A percentile compares a stretch with the other conserved stretches of the same genome.
Conservation (phyloP, 2,329 filamentous ascomycete genomes). For the Achaetomium macrosporum region DNA sequence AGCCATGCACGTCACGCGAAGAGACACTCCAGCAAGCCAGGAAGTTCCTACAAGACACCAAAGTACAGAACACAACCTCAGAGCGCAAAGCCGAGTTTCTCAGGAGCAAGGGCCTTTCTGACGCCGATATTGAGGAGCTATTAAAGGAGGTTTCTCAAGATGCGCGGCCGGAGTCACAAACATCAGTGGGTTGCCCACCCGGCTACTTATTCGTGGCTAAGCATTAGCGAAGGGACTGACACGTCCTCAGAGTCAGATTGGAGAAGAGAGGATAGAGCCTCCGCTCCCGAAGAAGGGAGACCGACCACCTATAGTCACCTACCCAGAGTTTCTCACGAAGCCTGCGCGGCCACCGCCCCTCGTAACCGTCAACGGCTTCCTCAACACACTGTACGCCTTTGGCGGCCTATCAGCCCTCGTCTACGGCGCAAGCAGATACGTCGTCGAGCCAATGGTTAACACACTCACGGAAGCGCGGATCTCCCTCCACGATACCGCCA, state of each 20-base stretch:
- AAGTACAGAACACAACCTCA: slow-evolving; percentile 60
- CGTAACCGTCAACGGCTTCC: slow-evolving; percentile 53
- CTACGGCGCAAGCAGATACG: slow-evolving; percentile 65
- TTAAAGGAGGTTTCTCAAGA: slow-evolving; percentile 36
- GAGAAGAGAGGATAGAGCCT: slow-evolving; percentile 17
- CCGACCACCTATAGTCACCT: slow-evolving; percentile 60
- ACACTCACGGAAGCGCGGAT: slow-evolving; percentile 45
- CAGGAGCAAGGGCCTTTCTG: slow-evolving; percentile 65
- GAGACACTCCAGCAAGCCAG: slow-evolving; percentile 58
- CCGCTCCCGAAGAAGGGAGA: slow-evolving; percentile 27
- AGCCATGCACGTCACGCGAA: slow-evolving; percentile 12
- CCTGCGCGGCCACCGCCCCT: slow-evolving; percentile 52
- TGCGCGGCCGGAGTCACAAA: slow-evolving; percentile 8
- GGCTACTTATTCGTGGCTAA: background rate
- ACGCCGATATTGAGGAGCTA: slow-evolving; percentile 62
- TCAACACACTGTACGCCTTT: slow-evolving; percentile 54
- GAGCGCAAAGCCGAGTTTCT: slow-evolving; percentile 74
- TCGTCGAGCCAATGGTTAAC: slow-evolving; percentile 58
- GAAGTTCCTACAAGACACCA: slow-evolving; percentile 69
- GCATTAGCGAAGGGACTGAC: background rate
- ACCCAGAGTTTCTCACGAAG: slow-evolving; percentile 62
- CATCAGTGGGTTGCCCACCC: slow-evolving; percentile 5
- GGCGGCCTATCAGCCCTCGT: slow-evolving; percentile 54
- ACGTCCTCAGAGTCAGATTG: slow-evolving; percentile 8
- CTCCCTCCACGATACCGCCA: slow-evolving; percentile 47